Conservation (phyloP, 495 filamentous ascomycete genomes). For the Wilcoxina mikolae region DNA sequence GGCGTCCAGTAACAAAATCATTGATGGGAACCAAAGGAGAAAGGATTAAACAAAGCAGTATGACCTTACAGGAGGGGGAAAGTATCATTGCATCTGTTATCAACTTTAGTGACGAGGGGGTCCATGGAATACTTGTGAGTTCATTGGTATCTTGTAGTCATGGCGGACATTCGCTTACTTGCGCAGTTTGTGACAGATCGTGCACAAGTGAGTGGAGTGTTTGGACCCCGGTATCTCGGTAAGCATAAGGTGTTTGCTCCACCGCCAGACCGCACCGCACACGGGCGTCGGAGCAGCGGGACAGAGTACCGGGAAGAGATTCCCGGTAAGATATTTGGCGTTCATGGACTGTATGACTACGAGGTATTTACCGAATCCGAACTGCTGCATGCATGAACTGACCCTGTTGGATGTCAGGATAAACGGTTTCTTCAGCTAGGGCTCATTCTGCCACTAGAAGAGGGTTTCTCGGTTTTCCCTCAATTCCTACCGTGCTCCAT, state of each 20-base stretch:
- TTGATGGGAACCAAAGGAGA: neutral
- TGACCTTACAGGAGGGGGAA: conserved; percentile 10
- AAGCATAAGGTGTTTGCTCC: conserved; percentile 27
- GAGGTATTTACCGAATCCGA: conserved; percentile 10
- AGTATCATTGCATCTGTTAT: conserved; percentile 24
- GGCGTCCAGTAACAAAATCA: conserved; percentile 6
- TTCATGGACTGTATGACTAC: conserved; percentile 28
- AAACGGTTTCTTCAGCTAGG: conserved; percentile 25
- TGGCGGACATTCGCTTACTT: neutral
- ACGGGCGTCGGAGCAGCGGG: neutral
- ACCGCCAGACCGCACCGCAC: conserved; percentile 11
- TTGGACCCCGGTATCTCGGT: conserved; percentile 25
- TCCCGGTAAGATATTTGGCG: conserved; percentile 16
- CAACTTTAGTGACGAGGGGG: conserved; percentile 21
- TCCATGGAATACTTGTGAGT: conserved; percentile 25
- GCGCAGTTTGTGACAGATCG: conserved; percentile 24
- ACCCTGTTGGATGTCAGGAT: conserved; percentile 8
- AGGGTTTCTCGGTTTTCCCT: neutral
- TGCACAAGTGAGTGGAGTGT: conserved; percentile 17
- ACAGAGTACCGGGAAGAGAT: conserved; percentile 19
- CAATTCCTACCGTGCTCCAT: conserved; percentile 9
- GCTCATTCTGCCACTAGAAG: conserved; percentile 11
- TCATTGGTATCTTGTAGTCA: neutral
- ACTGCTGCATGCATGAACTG: neutral
- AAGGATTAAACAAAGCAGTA: conserved; percentile 12